Evolutionary conservation across 345 rosid species (phyloP), one percentile per base, ranked within the genome.

Genomic region (Acer saccharum): DNA sequence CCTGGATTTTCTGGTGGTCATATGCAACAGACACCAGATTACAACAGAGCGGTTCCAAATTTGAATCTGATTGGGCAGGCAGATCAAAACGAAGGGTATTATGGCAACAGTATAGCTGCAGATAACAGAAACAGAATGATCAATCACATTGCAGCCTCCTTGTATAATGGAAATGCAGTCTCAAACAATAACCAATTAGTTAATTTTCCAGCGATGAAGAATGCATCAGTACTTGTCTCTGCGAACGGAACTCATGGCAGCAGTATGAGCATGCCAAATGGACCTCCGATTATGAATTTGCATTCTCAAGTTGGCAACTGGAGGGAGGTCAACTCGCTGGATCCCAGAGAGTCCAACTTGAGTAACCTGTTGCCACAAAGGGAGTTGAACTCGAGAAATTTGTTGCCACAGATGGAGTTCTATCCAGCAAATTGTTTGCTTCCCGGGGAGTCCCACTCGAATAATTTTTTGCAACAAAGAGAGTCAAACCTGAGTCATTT

Each of bases 101-200:
- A 72, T 55, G 73, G 55, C 23, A n/a, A 61, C 52, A 78, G 78
- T 71, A 55, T 44, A 29, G 75, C 81, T 7, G 14, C 82, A 46
- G 50, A 44, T 27, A 78, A 67, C 65, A 78, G 68, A 20, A 80
- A 66, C 16, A 65, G 71, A 78, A 77, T 70, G 76, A 69, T 80
- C 58, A 85, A 83, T 76, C 70, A 76, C 74, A 77, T 82, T 76
- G 84, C 79, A 50, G 84, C 85, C 43, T 72, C 85, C 32, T 72
- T 78, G 60, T n/a, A 27, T 25, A 48, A 64, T 62, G 84, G 71
- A 35, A 71, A 69, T 48, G 68, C 32, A 9, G 79, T 66, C 25
- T 65, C 78, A 84, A 57, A 78, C 66, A 25, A 72, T 64, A 23
- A 50, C 83, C 65, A 72, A 71, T 41, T 80, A 23, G 74, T 46